These are phyloP conservation scores for Cubamyces lactineus DNA, from an alignment of 768 basidiomycete species.

Conservation along the genomic window DNA sequence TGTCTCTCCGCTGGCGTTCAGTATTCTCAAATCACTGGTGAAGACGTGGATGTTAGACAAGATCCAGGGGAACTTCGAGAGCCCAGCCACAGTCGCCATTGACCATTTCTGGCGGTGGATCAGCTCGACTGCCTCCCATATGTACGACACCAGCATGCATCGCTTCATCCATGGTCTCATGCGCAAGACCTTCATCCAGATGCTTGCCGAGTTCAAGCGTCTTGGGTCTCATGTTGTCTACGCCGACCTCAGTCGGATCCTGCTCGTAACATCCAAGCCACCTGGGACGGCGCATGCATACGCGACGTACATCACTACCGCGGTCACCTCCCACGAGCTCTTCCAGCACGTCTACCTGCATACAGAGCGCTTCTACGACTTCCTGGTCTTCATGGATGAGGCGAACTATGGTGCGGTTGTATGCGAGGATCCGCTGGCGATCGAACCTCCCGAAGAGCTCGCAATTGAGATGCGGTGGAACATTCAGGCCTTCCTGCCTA, in stretches of 20 bases:
- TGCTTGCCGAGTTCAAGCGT: constrained; percentile 94
- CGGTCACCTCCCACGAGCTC: constrained; percentile 91
- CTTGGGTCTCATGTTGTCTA: constrained; percentile 92
- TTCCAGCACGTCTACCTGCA: constrained; percentile 92
- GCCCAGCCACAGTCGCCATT: constrained; percentile 70
- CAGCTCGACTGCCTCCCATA: constrained; percentile 77
- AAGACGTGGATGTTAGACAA: constrained; percentile 91
- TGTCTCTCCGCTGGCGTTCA: constrained; percentile 85
- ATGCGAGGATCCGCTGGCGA: constrained; percentile 75
- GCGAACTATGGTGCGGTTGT: constrained; percentile 90
- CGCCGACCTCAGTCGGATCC: constrained; percentile 88
- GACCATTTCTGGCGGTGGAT: constrained; percentile 99
- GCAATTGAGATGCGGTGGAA: constrained; percentile 90
- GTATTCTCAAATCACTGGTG: constrained; percentile 83
- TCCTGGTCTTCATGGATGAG: constrained; percentile 92
- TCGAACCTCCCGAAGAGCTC: constrained; percentile 70
- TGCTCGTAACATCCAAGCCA: constrained; percentile 93
- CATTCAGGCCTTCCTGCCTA: constrained; percentile 86
- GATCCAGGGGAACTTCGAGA: constrained; percentile 65
- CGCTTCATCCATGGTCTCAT: constrained; percentile 94
- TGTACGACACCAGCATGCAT: constrained; percentile 93
- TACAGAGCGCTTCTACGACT: constrained; percentile 90
- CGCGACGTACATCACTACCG: constrained; percentile 91
- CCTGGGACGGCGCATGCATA: constrained; percentile 95
- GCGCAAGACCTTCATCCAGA: constrained; percentile 97